Percentiles rank a stretch among this genome's conserved stretches.
Evolutionary conservation across 2,329 filamentous ascomycete genomes (phyloP).

Genomic region (Thermoascus crustaceus): DNA sequence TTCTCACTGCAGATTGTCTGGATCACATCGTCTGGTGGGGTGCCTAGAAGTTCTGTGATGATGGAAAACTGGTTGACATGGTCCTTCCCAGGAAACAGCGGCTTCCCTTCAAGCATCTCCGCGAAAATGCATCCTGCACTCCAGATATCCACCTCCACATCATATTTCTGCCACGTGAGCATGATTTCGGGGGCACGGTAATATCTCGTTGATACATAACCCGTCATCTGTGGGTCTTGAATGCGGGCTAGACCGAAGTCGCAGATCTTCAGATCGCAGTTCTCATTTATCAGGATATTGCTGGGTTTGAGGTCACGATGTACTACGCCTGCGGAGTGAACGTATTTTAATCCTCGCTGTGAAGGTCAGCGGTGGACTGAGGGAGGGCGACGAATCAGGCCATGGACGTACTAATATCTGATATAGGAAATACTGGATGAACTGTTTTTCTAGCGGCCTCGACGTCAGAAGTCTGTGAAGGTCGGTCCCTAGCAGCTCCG

Average conservation of each 20-base stretch:
- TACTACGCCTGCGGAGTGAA: conserved; percentile 95
- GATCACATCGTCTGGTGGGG: conserved; percentile 96
- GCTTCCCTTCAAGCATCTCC: conserved; percentile 98
- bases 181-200: conserved; percentile 99
- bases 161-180: conserved; percentile 99
- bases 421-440: conserved; percentile 99
- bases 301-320: conserved; percentile 96
- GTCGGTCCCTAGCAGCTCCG: conserved; percentile 92
- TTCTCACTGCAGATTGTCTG: conserved; percentile 98
- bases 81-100: conserved; percentile 95
- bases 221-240: conserved; percentile 98
- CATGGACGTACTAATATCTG: conserved; percentile 75
- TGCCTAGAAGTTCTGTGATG: conserved; percentile 94
- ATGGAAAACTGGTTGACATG: conserved; percentile 99
- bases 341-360: conserved; percentile 95
- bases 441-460: conserved; percentile 94
- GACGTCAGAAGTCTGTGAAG: conserved; percentile 92
- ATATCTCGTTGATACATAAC: conserved; percentile 97
- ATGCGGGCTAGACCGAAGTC: conserved; percentile 96
- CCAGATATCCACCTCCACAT: conserved; percentile 98
- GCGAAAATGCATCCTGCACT: conserved; percentile 98
- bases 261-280: conserved; percentile 99
- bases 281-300: conserved; percentile 99
- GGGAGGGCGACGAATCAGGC: not conserved
- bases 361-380: conserved; percentile 5